phyloP scores from a whole-genome alignment of 768 basidiomycete species.

The Boletus eberwhitei region DNA sequence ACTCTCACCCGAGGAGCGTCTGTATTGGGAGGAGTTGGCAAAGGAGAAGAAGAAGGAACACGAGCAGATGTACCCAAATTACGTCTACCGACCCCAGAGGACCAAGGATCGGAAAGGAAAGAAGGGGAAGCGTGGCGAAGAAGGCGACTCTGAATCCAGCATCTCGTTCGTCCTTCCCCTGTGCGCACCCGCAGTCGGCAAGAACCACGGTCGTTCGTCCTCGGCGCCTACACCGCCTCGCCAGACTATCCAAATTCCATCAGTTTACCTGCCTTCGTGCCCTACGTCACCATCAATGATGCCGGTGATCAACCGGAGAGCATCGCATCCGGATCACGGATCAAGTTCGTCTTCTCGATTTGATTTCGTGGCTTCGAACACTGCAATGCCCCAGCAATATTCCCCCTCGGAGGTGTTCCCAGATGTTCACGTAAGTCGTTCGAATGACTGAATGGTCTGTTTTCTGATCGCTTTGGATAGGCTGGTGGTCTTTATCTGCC shows the following conservation, averaged over 20 bases:
- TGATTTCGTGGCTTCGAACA: constrained; percentile 52
- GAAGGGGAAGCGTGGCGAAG: constrained; percentile 36
- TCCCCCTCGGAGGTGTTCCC: constrained; percentile 25
- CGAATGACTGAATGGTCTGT: constrained; percentile 3
- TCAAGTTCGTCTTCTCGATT: constrained; percentile 44
- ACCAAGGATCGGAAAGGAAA: constrained; percentile 46
- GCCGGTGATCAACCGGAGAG: constrained; percentile 59
- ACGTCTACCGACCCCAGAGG: constrained; percentile 76
- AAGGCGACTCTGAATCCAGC: constrained; percentile 52
- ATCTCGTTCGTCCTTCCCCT: constrained; percentile 45
- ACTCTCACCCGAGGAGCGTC: constrained; percentile 59
- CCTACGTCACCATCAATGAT: constrained; percentile 56
- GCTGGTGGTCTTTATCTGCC: constrained; percentile 52
- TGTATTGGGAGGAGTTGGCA: constrained; percentile 73
- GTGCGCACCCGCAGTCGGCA: constrained; percentile 39
- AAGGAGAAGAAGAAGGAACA: constrained; percentile 81
- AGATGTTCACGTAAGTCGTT: constrained; percentile 39
- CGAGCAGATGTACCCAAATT: constrained; percentile 69
- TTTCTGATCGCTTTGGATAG: constrained; percentile 27
- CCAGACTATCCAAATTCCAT: constrained; percentile 69
- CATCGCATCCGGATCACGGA: constrained; percentile 49
- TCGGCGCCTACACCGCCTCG: constrained; percentile 64
- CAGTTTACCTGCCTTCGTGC: constrained; percentile 59
- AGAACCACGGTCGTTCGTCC: constrained; percentile 43
- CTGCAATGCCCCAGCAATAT: constrained; percentile 41